phyloP scores from a whole-genome alignment of 2,329 filamentous ascomycete species.

The Nigrospora oryzae region DNA sequence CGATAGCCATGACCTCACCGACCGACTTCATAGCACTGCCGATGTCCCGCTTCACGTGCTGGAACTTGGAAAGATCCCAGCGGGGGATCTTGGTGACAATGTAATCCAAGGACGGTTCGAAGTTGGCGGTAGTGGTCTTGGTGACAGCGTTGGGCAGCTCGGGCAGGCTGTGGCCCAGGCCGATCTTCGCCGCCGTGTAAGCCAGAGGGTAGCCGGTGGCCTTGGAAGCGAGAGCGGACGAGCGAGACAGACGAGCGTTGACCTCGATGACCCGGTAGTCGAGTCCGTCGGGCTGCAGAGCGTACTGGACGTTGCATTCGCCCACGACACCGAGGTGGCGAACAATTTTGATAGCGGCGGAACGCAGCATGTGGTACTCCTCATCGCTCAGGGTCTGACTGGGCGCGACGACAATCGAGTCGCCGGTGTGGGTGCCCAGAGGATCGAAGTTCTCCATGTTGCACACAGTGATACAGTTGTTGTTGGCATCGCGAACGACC shows the following conservation, averaged over 20 bases:
- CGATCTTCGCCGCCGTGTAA: constrained; percentile 97
- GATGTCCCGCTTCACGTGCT: constrained; percentile 96
- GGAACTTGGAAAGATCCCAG: constrained; percentile 98
- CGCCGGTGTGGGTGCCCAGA: constrained; percentile 93
- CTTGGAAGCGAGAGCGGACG: constrained; percentile 93
- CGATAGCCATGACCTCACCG: constrained; percentile 98
- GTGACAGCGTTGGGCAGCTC: constrained; percentile 97
- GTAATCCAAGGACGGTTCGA: constrained; percentile 94
- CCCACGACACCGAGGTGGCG: constrained; percentile 94
- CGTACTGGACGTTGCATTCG: constrained; percentile 98
- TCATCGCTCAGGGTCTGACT: constrained; percentile 96
- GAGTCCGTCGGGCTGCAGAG: constrained; percentile 88
- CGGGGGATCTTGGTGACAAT: constrained; percentile 98
- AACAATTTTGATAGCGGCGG: constrained; percentile 96
- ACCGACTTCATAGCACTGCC: constrained; percentile 99
- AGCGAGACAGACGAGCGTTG: constrained; percentile 95
- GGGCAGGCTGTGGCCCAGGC: constrained; percentile 87
- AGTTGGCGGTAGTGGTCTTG: constrained; percentile 97
- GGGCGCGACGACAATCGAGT: constrained; percentile 96
- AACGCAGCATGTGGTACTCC: constrained; percentile 98
- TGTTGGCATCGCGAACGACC: constrained; percentile 90
- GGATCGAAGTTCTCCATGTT: constrained; percentile 99
- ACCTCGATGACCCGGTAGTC: constrained; percentile 99
- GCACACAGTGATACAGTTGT: constrained; percentile 99
- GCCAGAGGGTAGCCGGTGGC: constrained; percentile 95